Percentiles rank a stretch among this genome's conserved stretches.
These are phyloP conservation scores for Phytophthora citrophthora DNA, from an alignment of 352 stramenopile genomes.

Conservation along the genomic window DNA sequence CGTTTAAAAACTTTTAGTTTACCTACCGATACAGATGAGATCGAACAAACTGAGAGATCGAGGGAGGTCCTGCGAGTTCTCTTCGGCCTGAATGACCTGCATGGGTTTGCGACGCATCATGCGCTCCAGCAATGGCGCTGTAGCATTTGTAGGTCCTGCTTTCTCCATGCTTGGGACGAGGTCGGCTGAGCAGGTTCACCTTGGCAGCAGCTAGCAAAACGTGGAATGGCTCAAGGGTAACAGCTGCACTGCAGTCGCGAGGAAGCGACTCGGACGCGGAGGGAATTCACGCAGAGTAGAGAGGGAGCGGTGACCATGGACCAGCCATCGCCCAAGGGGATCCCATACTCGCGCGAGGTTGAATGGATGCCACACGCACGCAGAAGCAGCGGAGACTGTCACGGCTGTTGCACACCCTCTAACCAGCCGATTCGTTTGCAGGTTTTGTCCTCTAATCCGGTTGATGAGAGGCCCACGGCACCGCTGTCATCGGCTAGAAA, in stretches of 20 bases:
- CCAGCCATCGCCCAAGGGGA: constrained; percentile 15
- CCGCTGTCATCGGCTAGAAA: constrained; percentile 23
- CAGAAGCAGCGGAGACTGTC: constrained; percentile 14
- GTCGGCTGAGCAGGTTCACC: constrained; percentile 11
- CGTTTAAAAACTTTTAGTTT: not conserved
- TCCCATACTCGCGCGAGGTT: constrained; percentile 20
- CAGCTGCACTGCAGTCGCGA: constrained; percentile 1
- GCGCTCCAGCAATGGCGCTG: constrained; percentile 32
- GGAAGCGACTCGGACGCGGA: constrained; percentile 12
- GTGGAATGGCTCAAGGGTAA: constrained; percentile 17
- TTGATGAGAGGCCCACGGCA: constrained; percentile 20
- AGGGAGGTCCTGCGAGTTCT: constrained; percentile 48
- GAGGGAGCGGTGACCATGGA: constrained; percentile 26
- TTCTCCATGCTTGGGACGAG: constrained; percentile 27
- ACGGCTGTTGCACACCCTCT: constrained; percentile 15
- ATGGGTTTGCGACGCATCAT: constrained; percentile 57
- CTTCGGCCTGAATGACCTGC: constrained; percentile 55
- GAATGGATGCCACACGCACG: constrained; percentile 17
- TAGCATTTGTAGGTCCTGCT: constrained; percentile 1
- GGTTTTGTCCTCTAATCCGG: constrained; percentile 16
- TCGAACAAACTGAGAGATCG: constrained; percentile 73
- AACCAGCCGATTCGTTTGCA: constrained; percentile 22
- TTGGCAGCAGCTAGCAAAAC: constrained; percentile 24
- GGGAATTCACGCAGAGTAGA: constrained; percentile 19
- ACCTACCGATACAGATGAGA: constrained; percentile 73